Evolutionary conservation across 192 early-diverging fungal species (phyloP).

Genomic region (Coemansia sp.): DNA sequence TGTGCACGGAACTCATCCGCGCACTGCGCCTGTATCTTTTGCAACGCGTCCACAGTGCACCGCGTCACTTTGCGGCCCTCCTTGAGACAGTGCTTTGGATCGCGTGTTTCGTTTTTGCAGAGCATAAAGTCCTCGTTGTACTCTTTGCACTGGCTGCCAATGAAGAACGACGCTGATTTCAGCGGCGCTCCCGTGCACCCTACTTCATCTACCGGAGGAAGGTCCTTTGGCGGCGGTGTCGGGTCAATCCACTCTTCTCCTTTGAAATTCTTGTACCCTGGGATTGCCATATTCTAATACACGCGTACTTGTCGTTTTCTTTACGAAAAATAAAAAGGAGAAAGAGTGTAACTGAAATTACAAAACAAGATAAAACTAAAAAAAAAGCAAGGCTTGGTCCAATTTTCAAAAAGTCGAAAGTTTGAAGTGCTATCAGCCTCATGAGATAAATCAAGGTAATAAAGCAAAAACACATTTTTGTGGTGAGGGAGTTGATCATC

Average conservation of each 20-base stretch:
- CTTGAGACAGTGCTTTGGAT: conserved; percentile 89
- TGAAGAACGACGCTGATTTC: conserved; percentile 90
- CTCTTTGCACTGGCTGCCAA: conserved; percentile 86
- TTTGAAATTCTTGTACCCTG: conserved; percentile 50
- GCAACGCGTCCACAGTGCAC: conserved; percentile 85
- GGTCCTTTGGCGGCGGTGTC: conserved; percentile 70
- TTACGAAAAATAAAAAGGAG: no score
- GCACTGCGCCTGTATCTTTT: conserved; percentile 89
- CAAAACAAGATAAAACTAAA: no score
- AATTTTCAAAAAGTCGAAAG: no score
- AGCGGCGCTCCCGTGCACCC: conserved; percentile 66
- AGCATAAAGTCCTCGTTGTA: conserved; percentile 97
- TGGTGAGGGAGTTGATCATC: no score
- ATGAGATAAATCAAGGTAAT: no score
- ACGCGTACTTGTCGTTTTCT: neutral
- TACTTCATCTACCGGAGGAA: conserved; percentile 76
- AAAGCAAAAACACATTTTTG: no score
- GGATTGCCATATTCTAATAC: conserved; percentile 33
- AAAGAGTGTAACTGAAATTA: no score
- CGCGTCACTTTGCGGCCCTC: conserved; percentile 96
- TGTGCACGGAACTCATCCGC: conserved; percentile 82
- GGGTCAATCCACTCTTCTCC: conserved; percentile 79
- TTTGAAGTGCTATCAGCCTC: no score
- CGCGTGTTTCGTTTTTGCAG: conserved; percentile 90
- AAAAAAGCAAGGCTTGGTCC: no score